phyloP scores from a whole-genome alignment of 1,284 basidiomycete species.

The Irpex sp. region DNA sequence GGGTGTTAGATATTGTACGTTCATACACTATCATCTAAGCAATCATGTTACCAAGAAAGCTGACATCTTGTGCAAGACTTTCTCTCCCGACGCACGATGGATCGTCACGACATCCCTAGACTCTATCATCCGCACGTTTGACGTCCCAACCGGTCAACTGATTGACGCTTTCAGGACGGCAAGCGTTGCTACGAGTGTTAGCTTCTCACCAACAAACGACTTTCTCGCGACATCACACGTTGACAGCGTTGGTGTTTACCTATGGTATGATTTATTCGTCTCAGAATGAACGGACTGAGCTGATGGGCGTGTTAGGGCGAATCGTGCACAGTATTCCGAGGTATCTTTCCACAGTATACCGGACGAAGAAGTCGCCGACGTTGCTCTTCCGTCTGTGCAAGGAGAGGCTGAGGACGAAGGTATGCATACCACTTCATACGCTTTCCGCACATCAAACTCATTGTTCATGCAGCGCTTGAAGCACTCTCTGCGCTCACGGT shows the following conservation, averaged over 20 bases:
- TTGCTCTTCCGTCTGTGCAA: conserved; percentile 81
- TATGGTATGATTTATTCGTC: conserved; percentile 61
- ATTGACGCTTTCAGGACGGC: conserved; percentile 91
- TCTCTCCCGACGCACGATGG: conserved; percentile 95
- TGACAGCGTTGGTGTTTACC: conserved; percentile 89
- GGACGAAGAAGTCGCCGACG: conserved; percentile 69
- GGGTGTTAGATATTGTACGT: conserved; percentile 81
- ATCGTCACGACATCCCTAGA: conserved; percentile 87
- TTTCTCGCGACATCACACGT: conserved; percentile 96
- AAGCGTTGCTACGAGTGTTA: conserved; percentile 87
- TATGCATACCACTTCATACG: conserved; percentile 22
- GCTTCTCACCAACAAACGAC: conserved; percentile 94
- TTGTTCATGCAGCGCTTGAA: conserved; percentile 49
- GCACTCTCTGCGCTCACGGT: conserved; percentile 53
- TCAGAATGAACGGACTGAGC: neutral
- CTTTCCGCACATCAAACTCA: neutral
- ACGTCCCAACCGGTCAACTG: conserved; percentile 89
- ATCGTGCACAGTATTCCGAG: conserved; percentile 90
- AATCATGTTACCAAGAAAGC: neutral
- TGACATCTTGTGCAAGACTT: conserved; percentile 49
- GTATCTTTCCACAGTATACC: conserved; percentile 76
- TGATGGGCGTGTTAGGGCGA: conserved; percentile 65
- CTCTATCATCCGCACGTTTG: conserved; percentile 92
- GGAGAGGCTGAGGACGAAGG: conserved; percentile 74
- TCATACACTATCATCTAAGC: neutral